Base-by-base conservation (phyloP, 2,329 filamentous ascomycete species). In the Nemania bipapillata region DNA sequence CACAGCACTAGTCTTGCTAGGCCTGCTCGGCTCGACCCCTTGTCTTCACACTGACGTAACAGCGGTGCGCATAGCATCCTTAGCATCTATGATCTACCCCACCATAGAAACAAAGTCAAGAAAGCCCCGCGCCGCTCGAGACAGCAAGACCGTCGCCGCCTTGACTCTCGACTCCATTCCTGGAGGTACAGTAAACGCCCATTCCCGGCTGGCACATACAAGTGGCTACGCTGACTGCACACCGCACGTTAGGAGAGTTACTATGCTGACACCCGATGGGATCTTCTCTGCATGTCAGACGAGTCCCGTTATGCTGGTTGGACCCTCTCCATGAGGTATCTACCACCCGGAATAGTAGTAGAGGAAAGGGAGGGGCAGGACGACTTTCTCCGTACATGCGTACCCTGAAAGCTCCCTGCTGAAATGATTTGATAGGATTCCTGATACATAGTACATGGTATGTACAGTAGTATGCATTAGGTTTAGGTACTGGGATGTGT, bases 231-330 rank as follows among this genome's bases (percentile, higher is more conserved):
- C 67, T 70, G 70, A 70, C 65, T 69, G 68, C 68, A 69, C 65
- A 73, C 67, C 62, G 62, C 53, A 68, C 61, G 60, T 66, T 66
- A 53, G 57, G 30, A 32, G 30, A 52, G 57, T 60, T 66, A 68
- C 55, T 66, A 40, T 63, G 70, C 70, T 70, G 68, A 70, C 68
- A 37, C 42, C 32, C 35, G 40, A 28, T 65, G 32, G 63, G 71
- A 68, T 70, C 60, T 66, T 42, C 65, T 56, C 63, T 70, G 65
- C 66, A 68, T 66, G 63, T 68, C 63, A 70, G 65, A 70, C 58
- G 42, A 15, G 42, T 62, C 55, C 59, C 42, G 52, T 45, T 20
- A 40, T 63, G 45, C 59, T 63, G 61, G 56, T 32, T 57, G 53
- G 55, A 52, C 47, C 52, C 63, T 42, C 35, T 24, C 49, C 11